Conservation (phyloP, 176 grass and related monocot species). For the Miscanthus lutarioriparius region DNA sequence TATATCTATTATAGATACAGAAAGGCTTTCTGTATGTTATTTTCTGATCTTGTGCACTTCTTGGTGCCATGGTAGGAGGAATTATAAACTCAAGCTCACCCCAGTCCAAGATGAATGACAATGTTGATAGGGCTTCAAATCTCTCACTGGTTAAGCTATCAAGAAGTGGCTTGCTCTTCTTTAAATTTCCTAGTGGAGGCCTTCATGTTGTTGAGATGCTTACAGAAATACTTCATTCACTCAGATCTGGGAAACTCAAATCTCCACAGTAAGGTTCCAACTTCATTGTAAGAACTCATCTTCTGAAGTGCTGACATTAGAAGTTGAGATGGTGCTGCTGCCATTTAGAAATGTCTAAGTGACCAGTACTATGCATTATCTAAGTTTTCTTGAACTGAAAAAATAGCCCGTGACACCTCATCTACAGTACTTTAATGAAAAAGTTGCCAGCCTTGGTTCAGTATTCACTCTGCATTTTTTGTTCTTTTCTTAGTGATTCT, state of each 20-base stretch:
- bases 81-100: constrained; percentile 26
- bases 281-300: not conserved
- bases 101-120: constrained; percentile 38
- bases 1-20: too few species aligned
- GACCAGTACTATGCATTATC: not conserved
- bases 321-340: not conserved
- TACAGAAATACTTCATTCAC: constrained; percentile 62
- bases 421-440: constrained; percentile 14
- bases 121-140: constrained; percentile 38
- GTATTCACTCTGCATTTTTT: not conserved
- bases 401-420: not conserved
- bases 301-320: not conserved
- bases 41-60: constrained; percentile 38
- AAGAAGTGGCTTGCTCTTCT: constrained; percentile 80
- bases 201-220: constrained; percentile 63
- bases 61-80: constrained; percentile 37
- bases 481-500: constrained; percentile 30
- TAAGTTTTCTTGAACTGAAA: not conserved
- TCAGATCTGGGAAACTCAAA: constrained; percentile 72
- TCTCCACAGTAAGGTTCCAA: constrained; percentile 57
- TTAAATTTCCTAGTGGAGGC: constrained; percentile 61
- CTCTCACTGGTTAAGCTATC: constrained; percentile 89
- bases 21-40: too few species aligned
- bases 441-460: not conserved
- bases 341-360: not conserved